Evolutionary conservation across 148 eudicot species (phyloP).

Genomic region (Linanthus parryae): DNA sequence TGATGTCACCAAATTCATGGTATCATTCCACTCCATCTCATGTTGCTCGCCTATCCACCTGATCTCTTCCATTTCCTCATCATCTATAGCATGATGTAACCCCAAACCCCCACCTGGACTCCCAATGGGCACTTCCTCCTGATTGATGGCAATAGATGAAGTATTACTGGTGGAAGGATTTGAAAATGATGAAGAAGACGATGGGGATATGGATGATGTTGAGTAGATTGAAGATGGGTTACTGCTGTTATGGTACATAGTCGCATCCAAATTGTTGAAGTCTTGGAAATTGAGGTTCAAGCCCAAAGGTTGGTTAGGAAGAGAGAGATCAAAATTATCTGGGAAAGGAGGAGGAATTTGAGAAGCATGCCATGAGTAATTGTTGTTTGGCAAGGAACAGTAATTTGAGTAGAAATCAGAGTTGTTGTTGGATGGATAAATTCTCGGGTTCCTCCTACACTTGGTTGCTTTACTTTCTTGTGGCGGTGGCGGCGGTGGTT

Average conservation of each 20-base stretch:
- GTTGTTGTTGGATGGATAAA: conserved; percentile 14
- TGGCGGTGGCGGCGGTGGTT: not conserved
- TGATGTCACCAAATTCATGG: conserved; percentile 59
- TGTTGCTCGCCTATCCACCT: conserved; percentile 70
- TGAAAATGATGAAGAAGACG: conserved; percentile 6
- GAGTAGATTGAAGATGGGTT: conserved; percentile 11
- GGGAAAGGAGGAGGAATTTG: conserved; percentile 17
- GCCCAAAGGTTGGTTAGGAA: conserved; percentile 79
- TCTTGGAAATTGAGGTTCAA: conserved; percentile 77
- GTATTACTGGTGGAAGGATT: not conserved
- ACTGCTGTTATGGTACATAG: conserved; percentile 14
- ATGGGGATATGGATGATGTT: conserved; percentile 10
- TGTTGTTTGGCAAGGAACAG: conserved; percentile 7
- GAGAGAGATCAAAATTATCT: conserved; percentile 31
- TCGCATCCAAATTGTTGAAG: conserved; percentile 45
- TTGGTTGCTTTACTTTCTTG: conserved; percentile 25
- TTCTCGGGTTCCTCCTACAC: conserved; percentile 26
- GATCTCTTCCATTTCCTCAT: conserved; percentile 69
- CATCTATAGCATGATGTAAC: conserved; percentile 56
- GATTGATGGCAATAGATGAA: not conserved
- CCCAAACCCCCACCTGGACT: conserved; percentile 11
- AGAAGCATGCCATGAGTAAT: conserved; percentile 23
- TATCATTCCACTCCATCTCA: conserved; percentile 90
- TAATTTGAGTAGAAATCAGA: conserved; percentile 2
- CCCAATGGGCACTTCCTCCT: not conserved